Conservation (phyloP, 345 rosid species). For the Gossypium ekmanianum region DNA sequence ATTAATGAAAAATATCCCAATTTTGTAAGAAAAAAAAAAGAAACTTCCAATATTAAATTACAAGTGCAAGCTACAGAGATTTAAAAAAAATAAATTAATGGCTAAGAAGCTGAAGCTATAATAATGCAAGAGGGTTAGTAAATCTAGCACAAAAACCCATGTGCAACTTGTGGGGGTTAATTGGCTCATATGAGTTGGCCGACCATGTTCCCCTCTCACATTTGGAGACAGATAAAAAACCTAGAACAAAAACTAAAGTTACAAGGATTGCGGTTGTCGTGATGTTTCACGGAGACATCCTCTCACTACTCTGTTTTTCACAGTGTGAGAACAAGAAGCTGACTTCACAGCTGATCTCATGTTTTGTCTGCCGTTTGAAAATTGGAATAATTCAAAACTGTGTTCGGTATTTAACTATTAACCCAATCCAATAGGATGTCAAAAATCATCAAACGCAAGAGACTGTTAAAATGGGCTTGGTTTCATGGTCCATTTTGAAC, state of each 20-base stretch:
- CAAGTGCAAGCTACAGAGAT: not conserved
- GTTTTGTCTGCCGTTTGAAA: too few relatives aligned
- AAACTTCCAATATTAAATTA: not conserved
- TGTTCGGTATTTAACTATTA: not conserved
- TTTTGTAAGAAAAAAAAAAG: not conserved
- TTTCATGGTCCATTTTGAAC: not conserved
- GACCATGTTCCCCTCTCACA: slow-evolving; percentile 8
- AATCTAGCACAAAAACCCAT: slow-evolving; percentile 2
- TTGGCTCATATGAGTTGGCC: slow-evolving; percentile 7
- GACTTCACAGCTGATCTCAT: slow-evolving; percentile 6
- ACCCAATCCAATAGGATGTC: not conserved
- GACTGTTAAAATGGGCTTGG: not conserved
- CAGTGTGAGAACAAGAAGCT: not conserved
- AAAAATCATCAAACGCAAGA: not conserved
- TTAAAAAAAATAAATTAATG: not conserved
- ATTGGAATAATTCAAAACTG: not conserved
- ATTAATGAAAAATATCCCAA: not conserved
- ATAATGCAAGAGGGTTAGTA: not conserved
- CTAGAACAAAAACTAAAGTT: not conserved
- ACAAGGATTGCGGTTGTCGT: not conserved
- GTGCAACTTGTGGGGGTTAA: not conserved
- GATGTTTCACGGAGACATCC: not conserved
- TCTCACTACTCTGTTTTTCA: not conserved
- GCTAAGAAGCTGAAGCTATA: not conserved
- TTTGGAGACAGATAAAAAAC: not conserved